These are phyloP conservation scores for Flaveria linearis DNA, from an alignment of 129 eudicot genomes.

Conservation along the genomic window DNA sequence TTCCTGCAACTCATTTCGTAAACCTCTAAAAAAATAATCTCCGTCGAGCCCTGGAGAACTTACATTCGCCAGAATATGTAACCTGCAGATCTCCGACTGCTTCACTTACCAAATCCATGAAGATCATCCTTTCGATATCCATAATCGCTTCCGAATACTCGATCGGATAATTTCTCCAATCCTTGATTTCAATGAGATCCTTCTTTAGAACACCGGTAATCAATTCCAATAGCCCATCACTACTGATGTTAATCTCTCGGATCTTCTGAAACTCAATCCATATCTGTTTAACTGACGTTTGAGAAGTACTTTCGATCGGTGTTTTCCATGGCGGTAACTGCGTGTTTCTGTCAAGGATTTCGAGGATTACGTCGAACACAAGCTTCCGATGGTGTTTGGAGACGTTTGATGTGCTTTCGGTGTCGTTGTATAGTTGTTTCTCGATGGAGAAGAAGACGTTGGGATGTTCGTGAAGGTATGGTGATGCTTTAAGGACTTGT, in stretches of 20 bases:
- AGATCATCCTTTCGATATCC: conserved; percentile 77
- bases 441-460: conserved; percentile 57
- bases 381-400: conserved; percentile 71
- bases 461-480: conserved; percentile 48
- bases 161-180: conserved; percentile 64
- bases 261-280: conserved; percentile 72
- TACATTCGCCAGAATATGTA: conserved; percentile 41
- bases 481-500: conserved; percentile 52
- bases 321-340: conserved; percentile 75
- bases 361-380: conserved; percentile 59
- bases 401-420: conserved; percentile 46
- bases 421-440: conserved; percentile 50
- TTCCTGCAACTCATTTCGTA: background rate
- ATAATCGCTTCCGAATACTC: conserved; percentile 67
- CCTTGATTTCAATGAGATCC: conserved; percentile 55
- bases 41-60: conserved; percentile 51
- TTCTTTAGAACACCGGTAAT: conserved; percentile 58
- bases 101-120: conserved; percentile 78
- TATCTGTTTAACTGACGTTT: conserved; percentile 35
- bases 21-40: conserved; percentile 62
- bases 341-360: conserved; percentile 52
- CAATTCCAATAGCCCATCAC: conserved; percentile 45
- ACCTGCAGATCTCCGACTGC: conserved; percentile 54
- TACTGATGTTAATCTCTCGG: conserved; percentile 41
- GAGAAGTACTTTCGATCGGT: background rate